Evolutionary conservation across 75 land plant genomes (phyloP).

Genomic region (Larix kaempferi): DNA sequence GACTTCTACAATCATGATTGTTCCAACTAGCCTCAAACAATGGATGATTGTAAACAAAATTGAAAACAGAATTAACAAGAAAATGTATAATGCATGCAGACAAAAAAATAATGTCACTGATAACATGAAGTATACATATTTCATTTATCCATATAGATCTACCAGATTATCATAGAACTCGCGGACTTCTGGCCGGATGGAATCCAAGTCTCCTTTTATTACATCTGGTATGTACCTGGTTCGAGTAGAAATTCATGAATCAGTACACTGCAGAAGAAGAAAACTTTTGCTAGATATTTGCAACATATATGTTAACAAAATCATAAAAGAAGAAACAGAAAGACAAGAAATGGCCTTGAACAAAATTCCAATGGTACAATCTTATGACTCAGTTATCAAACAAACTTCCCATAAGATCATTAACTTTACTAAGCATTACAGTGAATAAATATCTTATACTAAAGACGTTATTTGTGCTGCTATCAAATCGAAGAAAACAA

Average conservation of each 20-base stretch:
- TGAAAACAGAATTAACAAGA: not conserved
- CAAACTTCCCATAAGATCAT: not conserved
- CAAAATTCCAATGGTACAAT: not conserved
- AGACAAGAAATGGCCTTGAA: not conserved
- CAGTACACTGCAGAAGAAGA: not conserved
- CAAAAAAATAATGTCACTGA: not conserved
- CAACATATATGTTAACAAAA: not conserved
- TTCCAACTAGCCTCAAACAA: not conserved
- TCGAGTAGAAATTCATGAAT: conserved; percentile 20
- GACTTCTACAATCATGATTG: not conserved
- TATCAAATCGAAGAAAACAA: not conserved
- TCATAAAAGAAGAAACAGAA: not conserved
- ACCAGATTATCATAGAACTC: conserved; percentile 70
- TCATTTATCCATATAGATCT: conserved; percentile 9
- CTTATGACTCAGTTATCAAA: not conserved
- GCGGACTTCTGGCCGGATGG: conserved; percentile 74
- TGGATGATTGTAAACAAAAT: not conserved
- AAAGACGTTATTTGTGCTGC: not conserved
- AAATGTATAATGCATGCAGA: not conserved
- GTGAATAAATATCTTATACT: not conserved
- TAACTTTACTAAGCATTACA: not conserved
- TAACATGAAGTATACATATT: not conserved
- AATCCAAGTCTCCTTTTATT: conserved; percentile 95
- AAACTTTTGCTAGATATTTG: not conserved
- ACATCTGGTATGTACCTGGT: conserved; percentile 86